A percentile compares a stretch with the other conserved stretches of the same genome.
Evolutionary conservation across 208 protist genomes (phyloP).

Genomic region (Crithidia acanthocephali): DNA sequence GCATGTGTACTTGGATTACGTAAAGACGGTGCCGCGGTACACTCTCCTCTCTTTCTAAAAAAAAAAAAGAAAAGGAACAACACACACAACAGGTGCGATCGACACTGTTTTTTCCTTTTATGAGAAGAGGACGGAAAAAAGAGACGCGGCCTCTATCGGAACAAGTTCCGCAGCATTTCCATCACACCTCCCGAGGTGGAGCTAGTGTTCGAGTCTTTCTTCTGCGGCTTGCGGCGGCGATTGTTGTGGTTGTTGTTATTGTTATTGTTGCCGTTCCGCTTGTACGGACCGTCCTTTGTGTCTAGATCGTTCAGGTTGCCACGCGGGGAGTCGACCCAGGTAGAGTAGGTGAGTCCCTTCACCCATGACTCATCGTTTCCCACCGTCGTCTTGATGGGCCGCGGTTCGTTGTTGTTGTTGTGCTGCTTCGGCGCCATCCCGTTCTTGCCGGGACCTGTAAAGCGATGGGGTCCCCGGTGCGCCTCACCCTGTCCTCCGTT

Average conservation of each 20-base stretch:
- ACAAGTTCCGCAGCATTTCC: constrained; percentile 31
- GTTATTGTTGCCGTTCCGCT: constrained; percentile 25
- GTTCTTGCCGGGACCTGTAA: constrained; percentile 22
- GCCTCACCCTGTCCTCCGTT: constrained; percentile 1
- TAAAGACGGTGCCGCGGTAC: too few relatives aligned
- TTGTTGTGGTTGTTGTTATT: constrained; percentile 1
- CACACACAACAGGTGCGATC: not conserved
- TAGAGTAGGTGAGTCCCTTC: constrained; percentile 39
- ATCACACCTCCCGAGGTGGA: constrained; percentile 24
- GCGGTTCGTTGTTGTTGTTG: constrained; percentile 6
- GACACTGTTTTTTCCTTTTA: not conserved
- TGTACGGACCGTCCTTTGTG: constrained; percentile 23
- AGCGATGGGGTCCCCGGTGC: not conserved
- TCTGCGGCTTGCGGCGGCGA: constrained; percentile 8
- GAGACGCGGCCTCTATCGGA: constrained; percentile 3
- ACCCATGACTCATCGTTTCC: constrained; percentile 50
- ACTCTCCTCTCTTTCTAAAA: too few relatives aligned
- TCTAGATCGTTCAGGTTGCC: constrained; percentile 21
- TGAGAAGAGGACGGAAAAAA: too few relatives aligned
- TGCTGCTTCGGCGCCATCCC: constrained; percentile 2
- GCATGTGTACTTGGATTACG: too few relatives aligned
- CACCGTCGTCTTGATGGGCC: constrained; percentile 45
- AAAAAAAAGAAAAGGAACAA: not conserved
- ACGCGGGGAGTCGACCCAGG: constrained; percentile 46
- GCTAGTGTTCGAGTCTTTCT: constrained; percentile 13